phyloP scores from a whole-genome alignment of 352 stramenopile species.

The Phytophthora ramorum region DNA sequence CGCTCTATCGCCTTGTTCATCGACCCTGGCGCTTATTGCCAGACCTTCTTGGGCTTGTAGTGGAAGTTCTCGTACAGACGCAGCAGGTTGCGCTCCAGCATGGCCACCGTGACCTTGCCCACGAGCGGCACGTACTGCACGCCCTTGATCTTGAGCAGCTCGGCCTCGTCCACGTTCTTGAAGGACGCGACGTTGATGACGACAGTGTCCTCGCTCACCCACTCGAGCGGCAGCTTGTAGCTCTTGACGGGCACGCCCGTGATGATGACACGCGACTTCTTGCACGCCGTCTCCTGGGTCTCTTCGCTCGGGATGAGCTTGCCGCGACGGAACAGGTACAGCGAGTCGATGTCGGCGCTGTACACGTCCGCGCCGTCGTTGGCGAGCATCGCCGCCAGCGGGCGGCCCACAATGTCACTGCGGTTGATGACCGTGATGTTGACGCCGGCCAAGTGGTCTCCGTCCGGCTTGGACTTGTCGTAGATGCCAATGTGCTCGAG shows the following conservation, averaged over 20 bases:
- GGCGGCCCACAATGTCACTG: constrained; percentile 96
- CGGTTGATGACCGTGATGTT: constrained; percentile 97
- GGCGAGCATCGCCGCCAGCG: constrained; percentile 95
- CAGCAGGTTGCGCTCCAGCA: constrained; percentile 96
- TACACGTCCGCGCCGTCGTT: constrained; percentile 96
- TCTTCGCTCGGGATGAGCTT: constrained; percentile 89
- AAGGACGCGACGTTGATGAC: constrained; percentile 97
- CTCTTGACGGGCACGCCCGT: constrained; percentile 94
- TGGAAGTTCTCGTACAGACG: constrained; percentile 97
- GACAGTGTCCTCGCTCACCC: constrained; percentile 92
- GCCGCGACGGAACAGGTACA: constrained; percentile 94
- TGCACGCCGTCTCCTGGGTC: constrained; percentile 88
- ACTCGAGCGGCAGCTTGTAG: constrained; percentile 94
- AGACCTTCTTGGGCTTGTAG: constrained; percentile 87
- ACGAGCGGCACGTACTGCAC: constrained; percentile 96
- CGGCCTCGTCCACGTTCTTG: constrained; percentile 96
- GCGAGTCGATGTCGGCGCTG: constrained; percentile 96
- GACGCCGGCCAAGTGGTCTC: constrained; percentile 79
- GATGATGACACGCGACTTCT: constrained; percentile 93
- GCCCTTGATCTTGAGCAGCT: constrained; percentile 90
- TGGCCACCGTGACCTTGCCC: constrained; percentile 97
- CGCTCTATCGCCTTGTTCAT: constrained; percentile 18
- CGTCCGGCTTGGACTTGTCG: constrained; percentile 65
- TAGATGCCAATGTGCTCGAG: constrained; percentile 93
- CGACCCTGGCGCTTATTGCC: constrained; percentile 55